Evolutionary conservation across 2,329 filamentous ascomycete species (phyloP), one percentile per base, ranked within the genome.

Genomic region (Didymella pinodella): DNA sequence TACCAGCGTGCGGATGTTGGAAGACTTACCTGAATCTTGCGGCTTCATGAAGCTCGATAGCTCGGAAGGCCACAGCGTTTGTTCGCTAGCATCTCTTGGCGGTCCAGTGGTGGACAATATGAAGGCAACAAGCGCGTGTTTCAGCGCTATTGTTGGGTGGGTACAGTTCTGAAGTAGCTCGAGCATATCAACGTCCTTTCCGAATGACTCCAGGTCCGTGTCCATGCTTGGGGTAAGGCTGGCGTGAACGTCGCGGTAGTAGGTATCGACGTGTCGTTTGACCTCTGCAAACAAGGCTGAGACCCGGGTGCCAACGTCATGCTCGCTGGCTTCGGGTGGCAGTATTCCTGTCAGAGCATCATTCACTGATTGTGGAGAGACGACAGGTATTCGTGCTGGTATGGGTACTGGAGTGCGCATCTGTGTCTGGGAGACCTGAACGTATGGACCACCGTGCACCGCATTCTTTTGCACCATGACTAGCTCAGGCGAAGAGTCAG

Each of bases 171-270:
- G 68, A 29, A 76, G 43, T 28, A 74, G 36, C 20, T 70, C 68
- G 10, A 65, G 65, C 62, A 75, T 68, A 8, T 66, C 54, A 11
- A 69, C 59, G 4, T 54, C 64, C 14, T 61, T 55, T 2, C 74
- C 68, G 25, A 75, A 76, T 14, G 59, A 52, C 1, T 64, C 57
- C n/a, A 75, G 61, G n/a, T 66, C 72, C 7, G 48, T 50, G 34
- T 72, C 66, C 70, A 76, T 74, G 36, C 66, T 74, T 2, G 72
- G 68, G 16, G 73, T 75, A 11, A 75, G 71, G 34, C 64, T 70
- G 16, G 72, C 73, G 48, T 75, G 69, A 4, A 74, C 70, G 44
- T 76, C 72, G 46, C 75, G 70, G 52, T 77, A 77, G 50, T 69
- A 75, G 7, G 51, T 68, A 16, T 75, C 70, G 38, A 76, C 58